Percentiles rank a stretch among this genome's conserved stretches.
Conservation (phyloP, 23 red algal species). For the Gracilariopsis chorda region DNA sequence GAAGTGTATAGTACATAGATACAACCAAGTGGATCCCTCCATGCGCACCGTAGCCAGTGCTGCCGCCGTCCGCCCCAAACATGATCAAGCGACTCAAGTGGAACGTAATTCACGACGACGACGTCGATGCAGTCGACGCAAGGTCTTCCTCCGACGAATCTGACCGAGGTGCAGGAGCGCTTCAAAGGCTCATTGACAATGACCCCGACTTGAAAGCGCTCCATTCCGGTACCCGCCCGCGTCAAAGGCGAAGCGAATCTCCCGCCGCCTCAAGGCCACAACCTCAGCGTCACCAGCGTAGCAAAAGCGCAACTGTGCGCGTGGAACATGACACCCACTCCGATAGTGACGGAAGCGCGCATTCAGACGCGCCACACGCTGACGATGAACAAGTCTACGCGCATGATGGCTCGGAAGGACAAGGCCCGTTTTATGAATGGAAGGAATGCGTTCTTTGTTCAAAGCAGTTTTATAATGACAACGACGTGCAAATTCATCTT, state of each 20-base stretch:
- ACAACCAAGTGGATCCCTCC: no score
- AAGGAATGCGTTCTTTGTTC: constrained; percentile 34
- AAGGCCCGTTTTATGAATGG: background rate
- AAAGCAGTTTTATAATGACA: constrained; percentile 25
- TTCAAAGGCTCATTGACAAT: constrained; percentile 25
- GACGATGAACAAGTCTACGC: background rate
- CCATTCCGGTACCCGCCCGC: no score
- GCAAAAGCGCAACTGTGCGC: no score
- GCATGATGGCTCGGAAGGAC: background rate
- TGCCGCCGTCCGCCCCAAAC: no score
- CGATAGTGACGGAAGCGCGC: no score
- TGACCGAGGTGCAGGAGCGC: background rate
- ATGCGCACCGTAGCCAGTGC: no score
- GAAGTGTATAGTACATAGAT: no score
- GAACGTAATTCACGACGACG: constrained; percentile 59
- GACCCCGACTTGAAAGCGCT: constrained; percentile 24
- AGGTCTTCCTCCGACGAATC: constrained; percentile 30
- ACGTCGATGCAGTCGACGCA: constrained; percentile 8
- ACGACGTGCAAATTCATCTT: background rate
- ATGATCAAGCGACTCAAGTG: constrained; percentile 80
- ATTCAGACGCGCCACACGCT: background rate
- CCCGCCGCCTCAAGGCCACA: no score
- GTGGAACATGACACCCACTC: no score
- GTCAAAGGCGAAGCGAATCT: no score
- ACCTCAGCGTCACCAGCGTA: no score